Conservation (phyloP, 2,329 filamentous ascomycete genomes). For the Aspergillus quadricinctus region DNA sequence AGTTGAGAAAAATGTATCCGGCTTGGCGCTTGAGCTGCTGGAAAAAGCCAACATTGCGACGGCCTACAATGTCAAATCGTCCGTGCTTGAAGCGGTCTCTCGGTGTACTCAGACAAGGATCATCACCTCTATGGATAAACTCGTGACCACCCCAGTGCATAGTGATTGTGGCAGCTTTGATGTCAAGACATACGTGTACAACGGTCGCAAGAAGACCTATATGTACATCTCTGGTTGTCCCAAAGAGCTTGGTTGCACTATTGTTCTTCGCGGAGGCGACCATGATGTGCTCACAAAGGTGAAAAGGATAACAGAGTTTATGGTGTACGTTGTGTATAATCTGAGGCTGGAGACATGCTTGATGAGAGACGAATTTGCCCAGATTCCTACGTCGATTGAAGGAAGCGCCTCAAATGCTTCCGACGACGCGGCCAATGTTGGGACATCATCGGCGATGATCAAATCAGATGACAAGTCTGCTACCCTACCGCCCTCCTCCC, state of each 20-base stretch:
- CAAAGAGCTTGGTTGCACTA: slow-evolving; percentile 88
- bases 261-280: slow-evolving; percentile 79
- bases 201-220: slow-evolving; percentile 84
- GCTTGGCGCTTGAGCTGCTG: slow-evolving; percentile 81
- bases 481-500: slow-evolving; percentile 7
- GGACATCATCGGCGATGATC: not conserved
- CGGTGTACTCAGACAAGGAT: slow-evolving; percentile 87
- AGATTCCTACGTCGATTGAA: slow-evolving; percentile 64
- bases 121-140: slow-evolving; percentile 91
- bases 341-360: slow-evolving; percentile 91
- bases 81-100: slow-evolving; percentile 90
- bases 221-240: slow-evolving; percentile 90
- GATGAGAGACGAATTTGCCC: slow-evolving; percentile 86
- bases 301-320: slow-evolving; percentile 94
- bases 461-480: slow-evolving; percentile 6
- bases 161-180: slow-evolving; percentile 86
- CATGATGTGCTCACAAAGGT: slow-evolving; percentile 68
- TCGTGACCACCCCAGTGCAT: slow-evolving; percentile 69
- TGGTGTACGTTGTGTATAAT: slow-evolving; percentile 99
- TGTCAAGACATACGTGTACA: slow-evolving; percentile 89
- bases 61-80: slow-evolving; percentile 93
- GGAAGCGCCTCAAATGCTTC: slow-evolving; percentile 30
- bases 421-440: slow-evolving; percentile 8
- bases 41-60: slow-evolving; percentile 87
- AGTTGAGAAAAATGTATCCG: slow-evolving; percentile 90